phyloP scores from a whole-genome alignment of 1,284 basidiomycete species.

The Vanrija pseudolonga region DNA sequence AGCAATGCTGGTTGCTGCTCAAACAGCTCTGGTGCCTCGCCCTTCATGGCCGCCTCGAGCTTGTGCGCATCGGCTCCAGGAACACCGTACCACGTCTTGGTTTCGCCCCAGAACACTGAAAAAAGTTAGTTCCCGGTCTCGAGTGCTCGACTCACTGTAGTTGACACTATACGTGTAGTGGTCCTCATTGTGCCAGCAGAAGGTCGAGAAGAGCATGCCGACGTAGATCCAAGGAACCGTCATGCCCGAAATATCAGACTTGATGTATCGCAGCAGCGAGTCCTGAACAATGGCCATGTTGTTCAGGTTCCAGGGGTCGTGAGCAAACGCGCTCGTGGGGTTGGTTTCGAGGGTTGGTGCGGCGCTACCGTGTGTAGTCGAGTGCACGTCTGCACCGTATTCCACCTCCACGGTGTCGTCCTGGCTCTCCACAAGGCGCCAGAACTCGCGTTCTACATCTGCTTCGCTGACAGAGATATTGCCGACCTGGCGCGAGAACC shows the following conservation, averaged over 20 bases:
- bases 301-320: conserved; percentile 96
- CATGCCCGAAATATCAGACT: conserved; percentile 99
- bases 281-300: conserved; percentile 88
- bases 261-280: conserved; percentile 75
- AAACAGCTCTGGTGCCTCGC: conserved; percentile 96
- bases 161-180: conserved; percentile 97
- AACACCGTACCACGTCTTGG: conserved; percentile 99
- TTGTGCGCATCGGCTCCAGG: conserved; percentile 90
- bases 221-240: conserved; percentile 99
- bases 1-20: conserved; percentile 95
- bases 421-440: conserved; percentile 86
- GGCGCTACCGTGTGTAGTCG: conserved; percentile 93
- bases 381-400: conserved; percentile 98
- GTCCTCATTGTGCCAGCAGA: conserved; percentile 99
- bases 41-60: conserved; percentile 93
- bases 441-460: conserved; percentile 93
- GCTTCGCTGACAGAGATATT: conserved; percentile 71
- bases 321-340: conserved; percentile 78
- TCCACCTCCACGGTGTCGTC: conserved; percentile 95
- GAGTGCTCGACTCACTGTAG: conserved; percentile 64
- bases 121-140: conserved; percentile 27
- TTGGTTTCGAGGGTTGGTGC: conserved; percentile 93
- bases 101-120: conserved; percentile 97
- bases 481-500: conserved; percentile 53
- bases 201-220: conserved; percentile 98